Base-by-base conservation (phyloP, 164 flowering plant species). In the Sextonia rubra region DNA sequence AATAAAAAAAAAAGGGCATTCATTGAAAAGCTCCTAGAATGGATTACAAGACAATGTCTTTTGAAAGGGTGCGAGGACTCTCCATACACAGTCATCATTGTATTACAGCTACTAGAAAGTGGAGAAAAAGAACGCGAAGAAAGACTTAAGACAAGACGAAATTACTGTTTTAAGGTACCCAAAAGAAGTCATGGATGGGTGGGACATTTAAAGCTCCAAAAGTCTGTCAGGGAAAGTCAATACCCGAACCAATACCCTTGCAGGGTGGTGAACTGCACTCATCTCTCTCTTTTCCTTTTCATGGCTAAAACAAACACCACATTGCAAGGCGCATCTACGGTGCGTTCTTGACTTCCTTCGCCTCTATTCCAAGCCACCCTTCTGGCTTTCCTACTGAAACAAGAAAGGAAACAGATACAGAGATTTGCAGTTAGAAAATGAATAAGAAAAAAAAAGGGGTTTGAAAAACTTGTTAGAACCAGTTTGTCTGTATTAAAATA, bases 311-410 rank as follows among this genome's bases (percentile, higher is more conserved):
- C 71, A 71, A 69, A 71, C 78, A 78, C 82, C 85, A 80, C 77
- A 55, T 73, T 44, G 82, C 86, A 83, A 84, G 85, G 86, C 77
- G 74, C 77, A 77, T 70, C n/a, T 27, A 73, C 83, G 98, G 97
- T 93, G 91, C 97, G 98, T 85, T 90, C 94, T 93, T 93, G 97
- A 91, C 97, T 93, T 84, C 87, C 80, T 76, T 48, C 61, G 71
- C 62, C 9, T 29, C 67, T 4, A 24, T 61, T 8, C 27, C 27
- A 37, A 37, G 44, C 12, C 68, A 18, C 24, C 7, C 6, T 1
- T 12, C 24, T 26, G 30, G 22, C 37, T 64, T 18, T 25, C 47
- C 18, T 30, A 26, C 74, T 63, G 74, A 61, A 27, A 32, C 61
- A 25, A 48, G 0, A 29, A 64, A 64, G 32, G 11, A 11, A 12